Evolutionary conservation across 768 basidiomycete species (phyloP), one percentile per base, ranked within the genome.

Genomic region (Kwoniella sp.): DNA sequence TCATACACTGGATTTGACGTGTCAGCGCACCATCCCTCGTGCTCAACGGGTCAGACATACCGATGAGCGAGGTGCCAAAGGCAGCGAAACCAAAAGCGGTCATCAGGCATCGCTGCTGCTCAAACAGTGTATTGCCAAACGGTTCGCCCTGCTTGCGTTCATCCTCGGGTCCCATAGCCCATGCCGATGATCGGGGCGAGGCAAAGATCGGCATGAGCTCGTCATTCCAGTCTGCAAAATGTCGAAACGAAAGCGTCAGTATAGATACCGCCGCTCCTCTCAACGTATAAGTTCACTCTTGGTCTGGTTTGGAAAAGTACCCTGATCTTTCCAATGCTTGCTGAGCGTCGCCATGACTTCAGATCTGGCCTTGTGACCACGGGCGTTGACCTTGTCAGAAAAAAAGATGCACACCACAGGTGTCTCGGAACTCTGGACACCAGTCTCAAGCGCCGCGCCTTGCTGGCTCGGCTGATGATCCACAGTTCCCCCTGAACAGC

Each of bases 11-110:
- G 17, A 25, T 25, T 17, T 50, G 40, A 57, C 29, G 19, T 17
- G n/a, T n/a, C n/a, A n/a, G n/a, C 33, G 14, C n/a, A 34, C 43
- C n/a, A 11, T 23, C 3, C 15, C 22, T 31, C 20, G 3, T 19
- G 19, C 8, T 47, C 38, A 11, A 31, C 20, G 8, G 11, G 27
- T 29, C 28, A 10, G 45, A 46, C 63, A 51, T 36, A 70, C 76
- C 76, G 14, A 82, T 87, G 83, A 92, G 81, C 72, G 98, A 93
- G 2, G 93, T 86, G 0, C 93, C 92, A 62, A 87, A 91, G 0
- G 91, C 93, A 45, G 88, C 80, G 7, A 92, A 73, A 1, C 93
- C 91, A 63, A 98, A 95, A 28, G 96, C 76, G 0, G 86, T 81
- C 69, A 87, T 89, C 2, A 89, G 89, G 0, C 87, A 79, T 28